These are phyloP conservation scores for Cryphonectria parasitica DNA, from an alignment of 2,329 filamentous ascomycete genomes.

Conservation along the genomic window DNA sequence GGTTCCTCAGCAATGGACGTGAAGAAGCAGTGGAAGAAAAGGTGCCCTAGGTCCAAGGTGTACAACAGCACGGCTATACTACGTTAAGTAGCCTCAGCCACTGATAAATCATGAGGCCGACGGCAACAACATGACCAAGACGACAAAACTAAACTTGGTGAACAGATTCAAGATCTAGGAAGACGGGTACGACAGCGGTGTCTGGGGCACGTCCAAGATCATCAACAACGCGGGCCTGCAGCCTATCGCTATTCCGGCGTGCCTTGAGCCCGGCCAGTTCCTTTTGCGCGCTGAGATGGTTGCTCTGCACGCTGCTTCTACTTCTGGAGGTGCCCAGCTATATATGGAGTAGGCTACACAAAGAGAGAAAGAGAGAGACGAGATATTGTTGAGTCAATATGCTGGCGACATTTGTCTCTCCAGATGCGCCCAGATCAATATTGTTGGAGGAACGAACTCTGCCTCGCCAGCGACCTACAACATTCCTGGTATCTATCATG, in stretches of 20 bases:
- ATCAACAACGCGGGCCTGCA: conserved; percentile 49
- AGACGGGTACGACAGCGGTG: conserved; percentile 45
- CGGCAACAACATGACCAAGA: background rate
- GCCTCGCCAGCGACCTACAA: conserved; percentile 17
- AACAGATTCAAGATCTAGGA: conserved; percentile 46
- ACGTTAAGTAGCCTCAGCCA: background rate
- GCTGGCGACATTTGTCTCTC: background rate
- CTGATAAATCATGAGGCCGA: background rate
- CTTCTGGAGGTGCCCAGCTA: conserved; percentile 36
- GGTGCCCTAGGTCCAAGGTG: too few relatives aligned
- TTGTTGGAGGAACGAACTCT: conserved; percentile 34
- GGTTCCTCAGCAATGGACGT: background rate
- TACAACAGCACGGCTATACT: background rate
- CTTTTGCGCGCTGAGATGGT: conserved; percentile 39
- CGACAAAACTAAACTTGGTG: background rate
- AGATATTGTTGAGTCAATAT: background rate
- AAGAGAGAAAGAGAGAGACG: background rate
- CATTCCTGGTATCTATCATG: conserved; percentile 26
- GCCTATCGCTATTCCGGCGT: conserved; percentile 36
- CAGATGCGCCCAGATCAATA: conserved; percentile 35
- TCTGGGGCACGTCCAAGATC: conserved; percentile 49
- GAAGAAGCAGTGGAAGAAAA: background rate
- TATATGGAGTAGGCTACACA: conserved; percentile 29
- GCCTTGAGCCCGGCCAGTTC: conserved; percentile 38
- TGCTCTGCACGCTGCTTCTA: conserved; percentile 36